Base-by-base conservation (phyloP, 306 rosid species). In the Fragaria iinumae region DNA sequence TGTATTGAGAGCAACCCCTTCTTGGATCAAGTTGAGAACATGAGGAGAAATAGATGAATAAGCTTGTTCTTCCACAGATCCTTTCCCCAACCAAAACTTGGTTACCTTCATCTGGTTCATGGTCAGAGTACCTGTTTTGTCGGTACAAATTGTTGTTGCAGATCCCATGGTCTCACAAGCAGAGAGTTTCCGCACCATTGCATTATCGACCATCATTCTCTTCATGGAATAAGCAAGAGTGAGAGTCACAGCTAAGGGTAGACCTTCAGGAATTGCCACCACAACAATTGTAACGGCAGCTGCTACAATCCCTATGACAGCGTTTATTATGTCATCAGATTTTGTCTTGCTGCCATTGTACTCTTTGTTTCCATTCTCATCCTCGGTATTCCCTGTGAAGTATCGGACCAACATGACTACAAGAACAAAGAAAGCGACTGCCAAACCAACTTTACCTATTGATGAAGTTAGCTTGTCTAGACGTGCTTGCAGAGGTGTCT, bases 111-210 rank as follows among this genome's bases (percentile, higher is more conserved):
- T 88, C 55, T 83, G 49, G 69, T 88, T 86, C 27, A 77, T 18
- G 0, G 91, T 88, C 43, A 88, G 89, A 0, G 91, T 85, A 7
- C 91, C 89, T 4, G 91, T 88, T 72, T 85, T 88, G 50, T 88
- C 89, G 0, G 91, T 88, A 38, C 88, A 88, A 23, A 88, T 83
- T 1, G 83, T 77, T 27, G 91, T 88, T 2, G 86, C 86, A n/a
- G 88, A 85, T 0, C 88, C 91, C 91, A 86, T 85, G 0, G 88
- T 85, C 79, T 88, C 86, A 6, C 91, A 88, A 10, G 91, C 91
- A 6, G 91, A 79, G 62, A 83, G 86, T 68, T 88, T 85, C 56
- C 88, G 39, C 0, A 83, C 89, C 88, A 88, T 83, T 18, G 88
- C 89, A 0, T 79, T 74, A 16, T 88, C 89, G 0, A 21, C 77